Conservation (phyloP, 2,329 filamentous ascomycete species). For the Elsinoe perseae region DNA sequence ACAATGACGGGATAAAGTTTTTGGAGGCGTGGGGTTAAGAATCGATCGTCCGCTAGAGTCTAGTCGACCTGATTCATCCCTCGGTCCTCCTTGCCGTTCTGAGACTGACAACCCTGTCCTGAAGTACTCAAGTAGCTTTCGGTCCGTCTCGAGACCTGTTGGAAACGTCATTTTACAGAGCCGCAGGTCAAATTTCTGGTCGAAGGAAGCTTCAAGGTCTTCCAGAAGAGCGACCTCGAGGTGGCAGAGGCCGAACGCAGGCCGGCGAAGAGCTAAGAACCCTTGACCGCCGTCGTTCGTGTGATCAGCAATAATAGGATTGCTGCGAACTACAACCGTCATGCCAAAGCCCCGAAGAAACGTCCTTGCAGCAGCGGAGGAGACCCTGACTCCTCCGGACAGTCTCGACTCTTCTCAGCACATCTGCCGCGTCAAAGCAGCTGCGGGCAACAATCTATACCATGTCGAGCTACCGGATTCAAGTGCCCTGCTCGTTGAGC, state of each 20-base stretch:
- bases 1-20: conserved; percentile 9
- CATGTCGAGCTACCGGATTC: conserved; percentile 63
- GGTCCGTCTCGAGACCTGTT: neutral
- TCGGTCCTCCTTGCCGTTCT: conserved; percentile 1
- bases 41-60: conserved; percentile 4
- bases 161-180: neutral
- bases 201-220: neutral
- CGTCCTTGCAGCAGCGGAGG: conserved; percentile 68
- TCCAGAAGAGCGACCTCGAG: neutral
- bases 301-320: neutral
- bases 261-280: too few species aligned
- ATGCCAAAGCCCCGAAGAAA: conserved; percentile 73
- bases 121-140: neutral
- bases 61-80: neutral
- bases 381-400: conserved; percentile 55
- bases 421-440: conserved; percentile 71
- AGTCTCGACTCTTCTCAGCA: conserved; percentile 45
- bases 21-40: neutral
- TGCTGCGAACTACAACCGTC: neutral
- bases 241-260: too few species aligned
- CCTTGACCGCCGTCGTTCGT: too few species aligned
- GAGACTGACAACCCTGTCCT: neutral
- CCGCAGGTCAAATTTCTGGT: neutral
- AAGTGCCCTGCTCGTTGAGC: conserved; percentile 64
- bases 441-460: conserved; percentile 85